Percentiles rank a stretch among this genome's conserved stretches.
Evolutionary conservation across 805 yeast genomes (phyloP).

Genomic region (Candida koratica): DNA sequence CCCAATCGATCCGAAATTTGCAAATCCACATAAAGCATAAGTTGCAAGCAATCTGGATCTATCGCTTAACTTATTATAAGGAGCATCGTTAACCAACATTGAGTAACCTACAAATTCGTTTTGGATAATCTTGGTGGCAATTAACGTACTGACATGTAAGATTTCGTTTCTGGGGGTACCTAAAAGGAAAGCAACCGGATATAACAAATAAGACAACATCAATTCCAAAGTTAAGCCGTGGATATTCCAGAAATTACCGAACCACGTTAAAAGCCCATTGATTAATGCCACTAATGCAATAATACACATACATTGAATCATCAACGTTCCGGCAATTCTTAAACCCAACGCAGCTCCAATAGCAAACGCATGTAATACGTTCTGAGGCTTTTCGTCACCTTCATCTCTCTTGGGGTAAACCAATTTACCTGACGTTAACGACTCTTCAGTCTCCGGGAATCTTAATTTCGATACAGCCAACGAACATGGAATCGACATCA

Average conservation of each 20-base stretch:
- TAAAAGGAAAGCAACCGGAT: constrained; percentile 56
- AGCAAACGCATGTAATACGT: constrained; percentile 55
- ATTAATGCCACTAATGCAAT: constrained; percentile 55
- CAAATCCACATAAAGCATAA: constrained; percentile 60
- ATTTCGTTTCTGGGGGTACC: constrained; percentile 54
- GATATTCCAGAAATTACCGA: constrained; percentile 62
- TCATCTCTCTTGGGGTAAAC: constrained; percentile 43
- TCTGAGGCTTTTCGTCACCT: constrained; percentile 36
- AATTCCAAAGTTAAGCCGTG: constrained; percentile 47
- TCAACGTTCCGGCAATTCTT: constrained; percentile 51
- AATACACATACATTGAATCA: constrained; percentile 57
- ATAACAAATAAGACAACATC: constrained; percentile 54
- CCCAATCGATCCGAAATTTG: constrained; percentile 60
- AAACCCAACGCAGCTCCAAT: constrained; percentile 58
- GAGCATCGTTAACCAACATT: constrained; percentile 37
- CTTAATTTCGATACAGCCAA: constrained; percentile 58
- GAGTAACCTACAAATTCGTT: constrained; percentile 57
- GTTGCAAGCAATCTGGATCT: constrained; percentile 57
- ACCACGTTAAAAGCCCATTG: constrained; percentile 56
- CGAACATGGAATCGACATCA: constrained; percentile 65
- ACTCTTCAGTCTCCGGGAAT: constrained; percentile 54
- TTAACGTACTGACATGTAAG: constrained; percentile 46
- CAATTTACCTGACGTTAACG: constrained; percentile 47
- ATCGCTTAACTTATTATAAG: constrained; percentile 44
- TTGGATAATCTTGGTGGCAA: constrained; percentile 56